Percentiles rank a stretch among this genome's conserved stretches.
These are phyloP conservation scores for Coemansia sp. DNA, from an alignment of 192 early-diverging fungal genomes.

Conservation along the genomic window DNA sequence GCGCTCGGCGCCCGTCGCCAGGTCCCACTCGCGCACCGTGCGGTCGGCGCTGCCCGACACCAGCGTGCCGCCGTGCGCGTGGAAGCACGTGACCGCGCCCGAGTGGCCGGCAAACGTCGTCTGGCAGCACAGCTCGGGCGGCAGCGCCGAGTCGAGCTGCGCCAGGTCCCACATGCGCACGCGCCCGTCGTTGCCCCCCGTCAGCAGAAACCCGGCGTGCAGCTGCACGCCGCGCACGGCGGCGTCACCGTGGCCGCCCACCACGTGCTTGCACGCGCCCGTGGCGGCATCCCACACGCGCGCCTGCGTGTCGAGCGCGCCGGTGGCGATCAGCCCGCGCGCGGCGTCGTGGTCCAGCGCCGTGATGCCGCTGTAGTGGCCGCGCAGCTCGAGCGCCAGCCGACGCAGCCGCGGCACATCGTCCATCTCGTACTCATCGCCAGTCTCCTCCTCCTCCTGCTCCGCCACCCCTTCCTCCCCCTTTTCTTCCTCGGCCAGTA, in stretches of 20 bases:
- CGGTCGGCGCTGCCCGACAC: slow-evolving; percentile 77
- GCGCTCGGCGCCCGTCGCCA: slow-evolving; percentile 66
- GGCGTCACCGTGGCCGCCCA: slow-evolving; percentile 42
- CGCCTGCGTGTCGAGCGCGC: slow-evolving; percentile 70
- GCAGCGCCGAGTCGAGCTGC: slow-evolving; percentile 61
- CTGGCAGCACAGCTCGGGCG: slow-evolving; percentile 47
- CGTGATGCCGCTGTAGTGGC: slow-evolving; percentile 66
- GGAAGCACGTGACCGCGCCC: slow-evolving; percentile 45
- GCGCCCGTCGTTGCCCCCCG: slow-evolving; percentile 67
- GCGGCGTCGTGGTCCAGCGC: slow-evolving; percentile 63
- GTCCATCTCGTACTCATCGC: slow-evolving; percentile 20
- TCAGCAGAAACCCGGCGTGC: slow-evolving; percentile 55
- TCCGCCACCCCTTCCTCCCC: background rate
- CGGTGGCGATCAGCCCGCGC: slow-evolving; percentile 62
- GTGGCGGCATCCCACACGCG: slow-evolving; percentile 63
- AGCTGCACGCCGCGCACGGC: slow-evolving; percentile 43
- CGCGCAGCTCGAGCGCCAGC: slow-evolving; percentile 37
- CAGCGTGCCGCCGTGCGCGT: slow-evolving; percentile 35
- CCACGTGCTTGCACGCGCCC: slow-evolving; percentile 43
- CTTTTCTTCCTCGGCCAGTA: background rate
- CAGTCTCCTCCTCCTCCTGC: slow-evolving; percentile 18
- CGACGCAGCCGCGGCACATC: slow-evolving; percentile 42
- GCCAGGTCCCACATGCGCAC: slow-evolving; percentile 73
- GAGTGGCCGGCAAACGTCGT: slow-evolving; percentile 37
- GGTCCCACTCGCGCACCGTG: slow-evolving; percentile 80